Evolutionary conservation across 176 grass and related monocot genomes (phyloP), one percentile per base, ranked within the genome.

Genomic region (Rhipidocladum racemiflorum): DNA sequence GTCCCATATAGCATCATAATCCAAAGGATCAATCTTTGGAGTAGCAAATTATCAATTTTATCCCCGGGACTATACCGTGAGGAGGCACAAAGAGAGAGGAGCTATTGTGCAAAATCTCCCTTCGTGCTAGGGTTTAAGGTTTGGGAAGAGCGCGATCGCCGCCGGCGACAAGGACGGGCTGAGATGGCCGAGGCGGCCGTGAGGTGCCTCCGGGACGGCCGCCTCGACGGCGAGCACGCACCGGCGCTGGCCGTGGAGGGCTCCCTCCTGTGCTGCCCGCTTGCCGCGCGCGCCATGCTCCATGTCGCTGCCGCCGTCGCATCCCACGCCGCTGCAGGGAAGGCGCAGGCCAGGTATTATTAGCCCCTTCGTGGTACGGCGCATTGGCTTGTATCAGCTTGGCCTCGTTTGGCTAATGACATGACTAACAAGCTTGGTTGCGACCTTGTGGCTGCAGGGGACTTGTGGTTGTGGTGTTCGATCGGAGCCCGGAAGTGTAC

Each of bases 401-500:
- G 24, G 44, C 6, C 7, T 61, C 23, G 39, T 17, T 61, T 56
- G 25, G 65, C 35, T 42, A 25, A 63, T 72, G 38, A 39, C 51
- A 15, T 43, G 18, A 14, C 44, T 71, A 76, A 55, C 64, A 76
- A 34, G 53, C 27, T 75, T 70, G 10, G 44, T 30, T 89, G 63
- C 65, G 65, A 63, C 78, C 17, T 70, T 74, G n/a, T 70, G 44
- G 11, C 57, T n/a, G 44, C 80, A 97, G 92, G 72, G 92, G 90
- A 4, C 50, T 95, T 54, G 92, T 98, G 18, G 67, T 98, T 25
- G 80, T 95, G 9, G 96, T 83, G 1, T 90, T 95, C 15, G 54
- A 91, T 81, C 90, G 79, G 28, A 93, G 87, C 84, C 90, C 92
- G 4, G 59, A 77, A 10, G 91, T 80, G 83, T 98, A 95, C 65